Base-by-base conservation (phyloP, 148 eudicot genomes). In the Silene uniflora region DNA sequence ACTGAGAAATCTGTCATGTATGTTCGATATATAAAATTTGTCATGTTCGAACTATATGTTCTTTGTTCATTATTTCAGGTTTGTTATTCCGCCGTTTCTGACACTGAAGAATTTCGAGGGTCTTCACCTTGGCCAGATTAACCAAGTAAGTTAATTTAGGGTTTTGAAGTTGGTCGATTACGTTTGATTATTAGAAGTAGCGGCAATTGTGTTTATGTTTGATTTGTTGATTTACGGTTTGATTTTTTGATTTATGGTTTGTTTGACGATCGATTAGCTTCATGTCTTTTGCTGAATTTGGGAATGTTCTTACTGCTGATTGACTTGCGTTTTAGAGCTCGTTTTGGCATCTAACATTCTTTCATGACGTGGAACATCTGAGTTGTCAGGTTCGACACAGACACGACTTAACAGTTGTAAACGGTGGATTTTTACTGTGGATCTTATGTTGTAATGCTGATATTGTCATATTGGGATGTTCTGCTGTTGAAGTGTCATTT, bases 131-230 rank as follows among this genome's bases (percentile, higher is more conserved):
- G n/a, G n/a, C n/a, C n/a, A n/a, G n/a, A n/a, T n/a, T n/a, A n/a
- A n/a, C n/a, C n/a, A n/a, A n/a, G n/a, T n/a, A n/a, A n/a, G n/a
- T 1, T 11, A 39, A 35, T 67, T 67, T 35, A 67, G 78, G 78
- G 72, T 54, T 62, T 32, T 21, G 24, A 72, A 18, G 61, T 22
- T 59, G n/a, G 23, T 27, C 18, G 49, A 54, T 67, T 25, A 24
- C 39, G 56, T 32, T 32, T 67, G 62, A 63, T 13, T 49, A 25
- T 63, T 47, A 46, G 68, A 27, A 46, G 56, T 42, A 10, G 66
- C 14, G n/a, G 61, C 19, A 22, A 52, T 24, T 23, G 11, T 71
- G 44, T 27, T 25, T 54, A 29, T 13, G 70, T 17, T 74, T 21
- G 32, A 9, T 54, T 75, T 9, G 14, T 44, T 23, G 10, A 9